Evolutionary conservation across 805 yeast genomes (phyloP), one percentile per base, ranked within the genome.

Genomic region (Metschnikowia kunwiensis): DNA sequence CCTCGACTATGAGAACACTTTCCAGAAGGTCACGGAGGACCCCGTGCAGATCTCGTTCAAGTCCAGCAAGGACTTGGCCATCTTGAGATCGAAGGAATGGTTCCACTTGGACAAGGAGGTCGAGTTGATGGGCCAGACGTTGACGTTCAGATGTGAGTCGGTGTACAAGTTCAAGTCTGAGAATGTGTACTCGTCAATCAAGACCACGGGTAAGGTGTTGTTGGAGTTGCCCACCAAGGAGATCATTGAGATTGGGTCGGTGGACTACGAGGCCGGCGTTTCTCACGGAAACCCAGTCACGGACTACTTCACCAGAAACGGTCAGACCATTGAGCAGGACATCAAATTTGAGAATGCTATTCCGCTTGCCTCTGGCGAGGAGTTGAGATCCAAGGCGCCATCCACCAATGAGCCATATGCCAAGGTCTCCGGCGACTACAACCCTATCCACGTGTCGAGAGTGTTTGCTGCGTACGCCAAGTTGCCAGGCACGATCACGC

Each of bases 251-350:
- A 76, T 89, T 53, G 97, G 93, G 58, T 68, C 78, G 46, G 85
- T 89, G 42, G 79, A 77, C 43, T 93, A 91, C 66, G 85, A 80
- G 62, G 96, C 97, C 45, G 95, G 91, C 47, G 82, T 77, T 57
- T 85, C 96, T 32, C 89, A 80, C 55, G 99, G 98, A 67, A 93
- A 93, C 73, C 99, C 99, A 43, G 98, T 93, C 36, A 77, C 86
- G 47, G 97, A 93, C 61, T 93, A 88, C 73, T 76, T 93, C 61
- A 69, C 79, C 51, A 84, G 99, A 74, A 79, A 86, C 60, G 98
- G 97, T 58, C 76, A 80, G 43, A 81, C 96, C 39, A 83, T 93
- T 55, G 98, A 93, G 72, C 96, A 89, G 71, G 95, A 96, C 42
- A 75, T 91, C 44, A 72, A 78, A 57, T 84, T 93, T 60, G 98